Conservation (phyloP, 1,139 yeast genomes). For the Geotrichum candidum region DNA sequence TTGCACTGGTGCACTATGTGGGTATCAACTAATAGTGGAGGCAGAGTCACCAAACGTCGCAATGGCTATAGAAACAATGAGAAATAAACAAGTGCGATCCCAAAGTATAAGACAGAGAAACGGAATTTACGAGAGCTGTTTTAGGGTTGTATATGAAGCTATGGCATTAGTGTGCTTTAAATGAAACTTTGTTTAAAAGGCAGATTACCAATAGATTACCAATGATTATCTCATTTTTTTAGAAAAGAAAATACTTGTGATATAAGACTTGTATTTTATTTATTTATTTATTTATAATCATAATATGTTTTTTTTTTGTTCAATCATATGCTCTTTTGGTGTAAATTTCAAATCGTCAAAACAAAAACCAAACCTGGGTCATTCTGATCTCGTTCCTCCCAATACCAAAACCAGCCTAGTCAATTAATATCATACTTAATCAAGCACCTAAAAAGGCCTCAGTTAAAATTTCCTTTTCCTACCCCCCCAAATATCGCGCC, state of each 20-base stretch:
- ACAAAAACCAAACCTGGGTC: too few species aligned
- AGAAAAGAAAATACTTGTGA: background rate
- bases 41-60: background rate
- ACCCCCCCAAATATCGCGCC: too few species aligned
- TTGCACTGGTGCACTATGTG: background rate
- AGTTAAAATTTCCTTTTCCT: too few species aligned
- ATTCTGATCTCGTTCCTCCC: too few species aligned
- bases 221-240: too few species aligned
- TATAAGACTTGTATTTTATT: background rate
- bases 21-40: background rate
- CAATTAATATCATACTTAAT: too few species aligned
- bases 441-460: too few species aligned
- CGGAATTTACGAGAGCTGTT: background rate
- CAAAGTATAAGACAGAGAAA: background rate
- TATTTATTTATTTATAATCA: too few species aligned
- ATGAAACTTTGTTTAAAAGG: background rate
- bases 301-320: too few species aligned
- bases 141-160: background rate
- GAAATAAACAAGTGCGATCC: background rate
- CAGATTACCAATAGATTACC: background rate
- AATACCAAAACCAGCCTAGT: too few species aligned
- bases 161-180: background rate
- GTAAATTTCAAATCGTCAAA: too few species aligned
- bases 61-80: background rate
- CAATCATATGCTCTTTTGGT: too few species aligned